Evolutionary conservation across 768 basidiomycete species (phyloP).

Genomic region (Sistotremastrum niveocremeum): DNA sequence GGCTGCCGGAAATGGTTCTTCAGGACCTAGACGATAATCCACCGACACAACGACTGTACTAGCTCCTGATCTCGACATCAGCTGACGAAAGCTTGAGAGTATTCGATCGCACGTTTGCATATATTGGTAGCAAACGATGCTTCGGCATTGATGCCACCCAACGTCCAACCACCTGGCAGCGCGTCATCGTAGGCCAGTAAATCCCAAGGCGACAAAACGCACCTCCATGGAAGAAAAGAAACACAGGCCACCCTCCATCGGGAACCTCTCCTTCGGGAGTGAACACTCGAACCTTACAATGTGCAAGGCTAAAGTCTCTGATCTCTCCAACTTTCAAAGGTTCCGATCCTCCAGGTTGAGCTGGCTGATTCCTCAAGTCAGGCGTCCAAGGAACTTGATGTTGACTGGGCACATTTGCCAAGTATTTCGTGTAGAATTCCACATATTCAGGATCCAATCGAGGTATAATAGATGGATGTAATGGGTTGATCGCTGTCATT

Average conservation of each 20-base stretch:
- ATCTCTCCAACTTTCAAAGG: conserved; percentile 43
- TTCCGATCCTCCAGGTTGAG: conserved; percentile 42
- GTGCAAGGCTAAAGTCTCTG: conserved; percentile 36
- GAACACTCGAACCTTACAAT: conserved; percentile 47
- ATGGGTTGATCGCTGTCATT: conserved; percentile 21
- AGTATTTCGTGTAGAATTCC: conserved; percentile 39
- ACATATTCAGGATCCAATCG: conserved; percentile 56
- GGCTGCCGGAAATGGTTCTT: conserved; percentile 56
- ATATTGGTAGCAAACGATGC: conserved; percentile 49
- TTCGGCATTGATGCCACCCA: conserved; percentile 49
- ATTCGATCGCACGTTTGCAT: conserved; percentile 32
- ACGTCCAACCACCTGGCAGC: conserved; percentile 59
- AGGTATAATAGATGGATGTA: conserved; percentile 46
- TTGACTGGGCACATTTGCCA: conserved; percentile 32
- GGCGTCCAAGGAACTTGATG: conserved; percentile 55
- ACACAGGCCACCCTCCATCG: conserved; percentile 50
- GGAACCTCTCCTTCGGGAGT: conserved; percentile 43
- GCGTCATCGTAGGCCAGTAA: neutral
- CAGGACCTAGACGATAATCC: conserved; percentile 62
- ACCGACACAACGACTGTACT: conserved; percentile 51
- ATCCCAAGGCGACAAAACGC: conserved; percentile 5
- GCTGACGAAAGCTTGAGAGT: neutral
- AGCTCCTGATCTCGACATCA: conserved; percentile 27
- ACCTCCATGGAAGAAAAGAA: conserved; percentile 70
- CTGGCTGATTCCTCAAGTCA: conserved; percentile 33